Percentiles rank a stretch among this genome's conserved stretches.
Conservation (phyloP, 306 rosid genomes). For the Carpinus viminea region DNA sequence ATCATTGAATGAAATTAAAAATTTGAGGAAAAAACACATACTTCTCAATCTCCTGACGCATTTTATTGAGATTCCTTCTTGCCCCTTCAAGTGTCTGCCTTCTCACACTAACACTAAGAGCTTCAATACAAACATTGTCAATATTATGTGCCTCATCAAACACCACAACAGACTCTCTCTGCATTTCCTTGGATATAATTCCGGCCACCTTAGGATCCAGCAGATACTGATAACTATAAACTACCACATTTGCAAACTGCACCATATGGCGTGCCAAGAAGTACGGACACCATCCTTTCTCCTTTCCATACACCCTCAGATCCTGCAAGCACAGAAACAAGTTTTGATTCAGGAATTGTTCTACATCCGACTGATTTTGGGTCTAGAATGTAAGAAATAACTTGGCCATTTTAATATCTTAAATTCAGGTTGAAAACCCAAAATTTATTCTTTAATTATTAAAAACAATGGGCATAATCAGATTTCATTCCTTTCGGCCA, state of each 20-base stretch:
- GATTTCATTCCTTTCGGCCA: background rate
- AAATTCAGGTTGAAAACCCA: background rate
- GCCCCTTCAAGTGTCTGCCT: constrained; percentile 97
- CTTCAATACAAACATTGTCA: constrained; percentile 95
- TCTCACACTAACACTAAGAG: constrained; percentile 96
- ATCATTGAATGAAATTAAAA: background rate
- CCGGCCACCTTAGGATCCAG: constrained; percentile 97
- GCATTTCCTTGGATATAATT: constrained; percentile 93
- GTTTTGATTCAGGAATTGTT: background rate
- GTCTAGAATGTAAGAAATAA: background rate
- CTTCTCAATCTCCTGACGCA: constrained; percentile 90
- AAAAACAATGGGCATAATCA: background rate
- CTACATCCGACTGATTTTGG: background rate
- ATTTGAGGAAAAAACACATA: constrained; percentile 38
- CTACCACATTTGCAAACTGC: constrained; percentile 88
- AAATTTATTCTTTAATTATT: background rate
- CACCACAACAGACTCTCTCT: constrained; percentile 89
- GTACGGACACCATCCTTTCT: constrained; percentile 94
- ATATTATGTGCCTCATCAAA: constrained; percentile 97
- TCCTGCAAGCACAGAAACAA: constrained; percentile 46
- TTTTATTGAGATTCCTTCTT: constrained; percentile 76
- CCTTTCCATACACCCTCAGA: constrained; percentile 72
- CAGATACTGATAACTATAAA: constrained; percentile 90
- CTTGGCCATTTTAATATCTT: background rate
- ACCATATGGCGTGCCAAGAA: constrained; percentile 94